Base-by-base conservation (phyloP, 352 stramenopile genomes). In the Pythium guiyangense region DNA sequence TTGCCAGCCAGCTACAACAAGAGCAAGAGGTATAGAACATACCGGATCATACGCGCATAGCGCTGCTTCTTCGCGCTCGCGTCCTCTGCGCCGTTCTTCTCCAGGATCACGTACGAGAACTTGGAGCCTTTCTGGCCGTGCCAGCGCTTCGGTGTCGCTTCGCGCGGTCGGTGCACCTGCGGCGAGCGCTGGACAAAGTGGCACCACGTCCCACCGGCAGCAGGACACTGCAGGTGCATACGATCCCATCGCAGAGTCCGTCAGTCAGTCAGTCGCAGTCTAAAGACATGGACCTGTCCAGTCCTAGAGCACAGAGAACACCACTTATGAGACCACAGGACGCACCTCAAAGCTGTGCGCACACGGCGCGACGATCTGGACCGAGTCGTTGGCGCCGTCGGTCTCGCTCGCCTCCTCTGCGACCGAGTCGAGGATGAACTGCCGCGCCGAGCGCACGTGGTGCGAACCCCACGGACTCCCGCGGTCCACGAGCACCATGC, bases 111-210 rank as follows among this genome's bases (percentile, higher is more conserved):
- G 57, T 94, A 94, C 42, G 82, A 92, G 50, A 94, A 92, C 69
- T 94, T 94, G 70, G 83, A 85, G 27, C 84, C 82, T 55, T 90
- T 87, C 58, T 94, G 82, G 34, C 82, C 82, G 48, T 90, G 74
- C 82, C 82, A 94, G 58, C 84, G 78, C 79, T 92, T 90, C 2
- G 79, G 71, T 15, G 80, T 91, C 25, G 74, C 71, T 42, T 90
- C 80, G 17, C 82, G 83, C 39, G 84, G 84, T n/a, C 69, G 78
- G 43, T 85, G 71, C 25, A 94, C 82, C 49, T 77, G 68, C 2
- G 85, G 85, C 25, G 84, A 77, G 44, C 85, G 83, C 69, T 95
- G 85, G 20, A 90, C 81, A 59, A 95, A 95, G 54, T 95, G 85
- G 40, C 85, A 95, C 85, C 85, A 95, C 17, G 83, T 91, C 26